Percentiles rank a stretch among this genome's conserved stretches.
Evolutionary conservation across 2,329 filamentous ascomycete genomes (phyloP).

Genomic region (Neodidymelliopsis sp.): DNA sequence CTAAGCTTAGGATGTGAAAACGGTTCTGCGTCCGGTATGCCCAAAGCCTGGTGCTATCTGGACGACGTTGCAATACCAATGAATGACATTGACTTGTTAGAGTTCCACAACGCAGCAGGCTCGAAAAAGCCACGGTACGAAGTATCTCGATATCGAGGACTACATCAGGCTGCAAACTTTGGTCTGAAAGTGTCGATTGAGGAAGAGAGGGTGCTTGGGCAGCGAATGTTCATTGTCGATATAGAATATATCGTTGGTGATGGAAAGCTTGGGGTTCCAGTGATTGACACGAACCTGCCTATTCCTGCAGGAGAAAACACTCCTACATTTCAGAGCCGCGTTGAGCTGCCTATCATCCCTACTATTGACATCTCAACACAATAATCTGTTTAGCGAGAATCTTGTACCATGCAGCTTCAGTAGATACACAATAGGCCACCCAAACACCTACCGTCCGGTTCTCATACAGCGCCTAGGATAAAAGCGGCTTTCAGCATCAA

Average conservation of each 20-base stretch:
- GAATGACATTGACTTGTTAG: slow-evolving; percentile 3
- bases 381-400: too few relatives aligned
- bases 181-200: neutral
- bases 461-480: too few relatives aligned
- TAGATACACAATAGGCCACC: too few relatives aligned
- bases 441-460: too few relatives aligned
- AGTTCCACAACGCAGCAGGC: slow-evolving; percentile 3
- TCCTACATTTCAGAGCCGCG: too few relatives aligned
- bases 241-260: slow-evolving; percentile 4
- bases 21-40: neutral
- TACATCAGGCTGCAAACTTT: neutral
- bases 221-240: slow-evolving; percentile 27
- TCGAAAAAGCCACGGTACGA: neutral
- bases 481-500: too few relatives aligned
- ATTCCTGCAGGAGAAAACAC: too few relatives aligned
- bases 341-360: too few relatives aligned
- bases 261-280: neutral
- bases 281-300: too few relatives aligned
- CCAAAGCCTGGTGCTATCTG: slow-evolving; percentile 19
- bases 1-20: slow-evolving; percentile 17
- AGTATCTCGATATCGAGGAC: neutral
- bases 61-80: slow-evolving; percentile 2
- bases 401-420: too few relatives aligned
- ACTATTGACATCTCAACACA: too few relatives aligned
- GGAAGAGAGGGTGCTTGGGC: slow-evolving; percentile 11